Conservation (phyloP, 148 eudicot species). For the Linanthus parryae region DNA sequence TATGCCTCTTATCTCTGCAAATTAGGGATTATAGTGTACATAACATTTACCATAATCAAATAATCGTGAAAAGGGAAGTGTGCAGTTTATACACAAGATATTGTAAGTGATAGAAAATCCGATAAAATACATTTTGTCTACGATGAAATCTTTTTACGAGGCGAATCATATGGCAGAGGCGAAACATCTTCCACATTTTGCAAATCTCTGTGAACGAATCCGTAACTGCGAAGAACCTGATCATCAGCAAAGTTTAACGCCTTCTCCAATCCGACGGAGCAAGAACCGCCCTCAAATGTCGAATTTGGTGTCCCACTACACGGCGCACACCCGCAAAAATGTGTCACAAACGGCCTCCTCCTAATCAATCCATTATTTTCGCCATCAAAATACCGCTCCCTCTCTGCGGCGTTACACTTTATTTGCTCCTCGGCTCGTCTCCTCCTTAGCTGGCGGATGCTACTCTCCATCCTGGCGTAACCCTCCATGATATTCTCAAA, state of each 20-base stretch:
- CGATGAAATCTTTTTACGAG: background rate
- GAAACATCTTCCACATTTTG: too few relatives aligned
- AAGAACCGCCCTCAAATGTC: constrained; percentile 33
- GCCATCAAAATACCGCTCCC: constrained; percentile 22
- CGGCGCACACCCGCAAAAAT: constrained; percentile 82
- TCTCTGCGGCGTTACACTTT: constrained; percentile 25
- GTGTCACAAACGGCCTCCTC: constrained; percentile 72
- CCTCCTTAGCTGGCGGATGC: constrained; percentile 30
- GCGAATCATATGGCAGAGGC: constrained; percentile 39
- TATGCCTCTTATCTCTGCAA: too few relatives aligned
- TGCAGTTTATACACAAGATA: too few relatives aligned
- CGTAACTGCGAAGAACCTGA: too few relatives aligned
- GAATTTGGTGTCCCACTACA: constrained; percentile 64
- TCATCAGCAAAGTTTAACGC: constrained; percentile 70
- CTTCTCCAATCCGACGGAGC: constrained; percentile 48
- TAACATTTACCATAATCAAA: too few relatives aligned
- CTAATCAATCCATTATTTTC: constrained; percentile 25
- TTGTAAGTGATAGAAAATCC: too few relatives aligned
- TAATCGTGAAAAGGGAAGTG: too few relatives aligned
- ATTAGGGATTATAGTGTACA: too few relatives aligned
- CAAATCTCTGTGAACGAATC: too few relatives aligned
- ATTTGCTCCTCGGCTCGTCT: constrained; percentile 58
- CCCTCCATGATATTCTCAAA: constrained; percentile 23
- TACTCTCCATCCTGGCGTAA: constrained; percentile 23
- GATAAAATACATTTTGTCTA: too few relatives aligned